Conservation (phyloP, 768 basidiomycete genomes). For the Kwoniella dendrophila region DNA sequence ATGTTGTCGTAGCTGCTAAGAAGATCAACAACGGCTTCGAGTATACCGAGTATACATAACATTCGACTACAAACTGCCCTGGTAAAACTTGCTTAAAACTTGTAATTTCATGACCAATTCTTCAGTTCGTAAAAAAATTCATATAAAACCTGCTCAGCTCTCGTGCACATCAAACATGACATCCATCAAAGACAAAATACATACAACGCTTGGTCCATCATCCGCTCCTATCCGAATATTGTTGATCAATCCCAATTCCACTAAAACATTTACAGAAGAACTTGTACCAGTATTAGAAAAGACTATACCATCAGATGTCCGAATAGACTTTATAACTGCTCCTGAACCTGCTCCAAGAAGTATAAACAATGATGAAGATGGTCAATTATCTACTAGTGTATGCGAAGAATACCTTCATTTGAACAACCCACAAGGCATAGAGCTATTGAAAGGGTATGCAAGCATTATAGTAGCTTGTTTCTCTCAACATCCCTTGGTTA, state of each 20-base stretch:
- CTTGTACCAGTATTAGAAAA: background rate
- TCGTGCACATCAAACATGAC: no score
- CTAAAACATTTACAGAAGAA: conserved; percentile 25
- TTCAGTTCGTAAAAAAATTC: no score
- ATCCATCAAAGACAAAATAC: conserved; percentile 15
- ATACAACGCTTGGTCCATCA: conserved; percentile 10
- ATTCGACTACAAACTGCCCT: no score
- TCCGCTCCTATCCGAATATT: conserved; percentile 19
- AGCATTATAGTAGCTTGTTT: conserved; percentile 23
- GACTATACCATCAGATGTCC: conserved; percentile 6
- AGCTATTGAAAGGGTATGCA: conserved; percentile 7
- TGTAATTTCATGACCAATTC: no score
- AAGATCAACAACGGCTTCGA: no score
- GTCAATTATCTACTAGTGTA: conserved; percentile 18
- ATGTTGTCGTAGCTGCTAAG: no score
- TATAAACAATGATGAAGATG: conserved; percentile 27
- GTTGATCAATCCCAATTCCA: conserved; percentile 30
- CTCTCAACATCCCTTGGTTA: conserved; percentile 23
- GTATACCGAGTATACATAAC: no score
- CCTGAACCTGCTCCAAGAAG: conserved; percentile 14
- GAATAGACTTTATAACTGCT: conserved; percentile 27
- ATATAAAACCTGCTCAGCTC: no score
- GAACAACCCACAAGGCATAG: background rate
- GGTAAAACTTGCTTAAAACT: no score
- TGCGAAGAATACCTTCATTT: conserved; percentile 16